Evolutionary conservation across 441 rosid genomes (phyloP), one percentile per base, ranked within the genome.

Genomic region (Raphanus hybrid): DNA sequence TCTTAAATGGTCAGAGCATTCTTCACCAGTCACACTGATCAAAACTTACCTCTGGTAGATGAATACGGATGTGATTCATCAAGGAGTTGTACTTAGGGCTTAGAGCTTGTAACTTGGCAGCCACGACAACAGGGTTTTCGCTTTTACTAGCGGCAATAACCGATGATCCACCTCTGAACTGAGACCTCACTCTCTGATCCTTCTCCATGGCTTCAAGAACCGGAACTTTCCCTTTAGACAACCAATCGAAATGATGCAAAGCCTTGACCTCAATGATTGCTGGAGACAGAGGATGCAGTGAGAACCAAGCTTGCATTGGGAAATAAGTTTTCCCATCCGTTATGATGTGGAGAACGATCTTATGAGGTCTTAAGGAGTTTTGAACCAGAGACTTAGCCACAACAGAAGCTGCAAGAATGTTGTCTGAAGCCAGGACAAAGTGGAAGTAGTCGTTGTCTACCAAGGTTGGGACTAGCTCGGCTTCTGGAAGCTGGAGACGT

Each of bases 231-330:
- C 98, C 98, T 83, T 92, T 96, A 0, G 96, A 82, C 69, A 96
- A 79, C 99, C 98, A 92, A 55, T 96, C 99, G 0, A 93, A 96
- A 76, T 96, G 99, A 75, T 96, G 98, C 91, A 93, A 73, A 6
- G 96, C 98, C 90, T 93, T 93, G 7, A 96, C 98, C 84, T 96
- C 98, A 69, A 96, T 79, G 45, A 96, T 78, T 3, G 99, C 91
- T 14, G 96, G 97, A 2, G 87, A 80, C 23, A 93, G 78, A 50
- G 94, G 84, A 80, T 96, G 97, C 84, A 96, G 37, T 0, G 98
- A 92, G 82, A 96, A 96, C 99, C 99, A 96, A 8, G 99, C 98
- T 79, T 93, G 99, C 99, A 96, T 92, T 0, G 99, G 98, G 15
- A 91, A 91, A 74, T 86, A 91, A 8, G 99, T 96, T 81, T 96